Conservation (phyloP, 2,329 filamentous ascomycete genomes). For the Fusarium papillatum region DNA sequence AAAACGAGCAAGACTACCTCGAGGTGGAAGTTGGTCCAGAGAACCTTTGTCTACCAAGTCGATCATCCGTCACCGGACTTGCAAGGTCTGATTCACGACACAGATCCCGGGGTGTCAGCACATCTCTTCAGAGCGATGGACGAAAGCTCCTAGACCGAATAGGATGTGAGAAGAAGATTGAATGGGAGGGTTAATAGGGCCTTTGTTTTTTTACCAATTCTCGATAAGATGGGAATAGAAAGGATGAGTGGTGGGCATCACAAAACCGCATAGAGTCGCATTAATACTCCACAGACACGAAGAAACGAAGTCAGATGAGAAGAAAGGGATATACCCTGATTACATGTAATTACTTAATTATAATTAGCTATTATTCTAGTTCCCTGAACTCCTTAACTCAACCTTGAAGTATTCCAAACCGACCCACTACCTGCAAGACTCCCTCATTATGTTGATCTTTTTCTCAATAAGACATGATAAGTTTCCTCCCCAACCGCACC, state of each 20-base stretch:
- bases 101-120: conserved; percentile 70
- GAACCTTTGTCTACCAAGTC: conserved; percentile 66
- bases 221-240: neutral
- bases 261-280: neutral
- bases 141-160: conserved; percentile 86
- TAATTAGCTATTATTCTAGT: conserved; percentile 1
- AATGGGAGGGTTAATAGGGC: conserved; percentile 44
- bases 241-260: neutral
- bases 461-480: neutral
- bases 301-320: conserved; percentile 3
- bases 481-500: no score
- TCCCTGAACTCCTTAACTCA: neutral
- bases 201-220: neutral
- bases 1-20: conserved; percentile 65
- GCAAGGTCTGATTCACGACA: conserved; percentile 66
- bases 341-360: neutral
- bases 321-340: neutral
- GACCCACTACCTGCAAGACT: neutral
- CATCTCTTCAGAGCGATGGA: conserved; percentile 77
- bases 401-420: neutral
- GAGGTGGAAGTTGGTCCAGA: conserved; percentile 84
- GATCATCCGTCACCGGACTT: conserved; percentile 55
- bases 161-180: conserved; percentile 82
- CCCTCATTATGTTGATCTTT: neutral
- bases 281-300: neutral